These are phyloP conservation scores for Teunomyces barrocoloradensis DNA, from an alignment of 805 yeast genomes.

Conservation along the genomic window DNA sequence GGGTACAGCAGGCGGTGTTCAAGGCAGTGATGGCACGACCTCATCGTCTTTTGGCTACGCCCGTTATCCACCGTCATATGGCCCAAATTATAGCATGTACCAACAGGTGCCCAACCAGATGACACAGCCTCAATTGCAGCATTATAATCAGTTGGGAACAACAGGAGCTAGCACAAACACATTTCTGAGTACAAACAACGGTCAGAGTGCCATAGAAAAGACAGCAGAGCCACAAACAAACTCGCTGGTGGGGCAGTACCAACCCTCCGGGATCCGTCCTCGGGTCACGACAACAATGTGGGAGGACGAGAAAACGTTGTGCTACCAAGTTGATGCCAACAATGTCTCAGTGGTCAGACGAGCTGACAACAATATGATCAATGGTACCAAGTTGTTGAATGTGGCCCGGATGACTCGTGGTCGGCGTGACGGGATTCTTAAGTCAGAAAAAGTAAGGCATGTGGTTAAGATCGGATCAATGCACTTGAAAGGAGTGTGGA, in stretches of 20 bases:
- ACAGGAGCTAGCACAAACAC: slow-evolving; percentile 13
- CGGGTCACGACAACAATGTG: slow-evolving; percentile 83
- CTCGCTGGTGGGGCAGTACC: slow-evolving; percentile 43
- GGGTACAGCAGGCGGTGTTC: slow-evolving; percentile 5
- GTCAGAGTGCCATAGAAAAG: slow-evolving; percentile 15
- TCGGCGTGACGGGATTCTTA: slow-evolving; percentile 78
- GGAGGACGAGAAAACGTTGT: slow-evolving; percentile 84
- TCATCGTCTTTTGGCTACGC: slow-evolving; percentile 8
- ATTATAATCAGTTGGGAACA: slow-evolving; percentile 16
- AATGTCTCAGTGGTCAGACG: slow-evolving; percentile 79
- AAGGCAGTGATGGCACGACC: slow-evolving; percentile 11
- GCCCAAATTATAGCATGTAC: slow-evolving; percentile 19
- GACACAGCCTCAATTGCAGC: slow-evolving; percentile 26
- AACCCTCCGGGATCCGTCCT: slow-evolving; percentile 51
- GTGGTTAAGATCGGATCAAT: slow-evolving; percentile 84
- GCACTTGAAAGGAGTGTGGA: slow-evolving; percentile 90
- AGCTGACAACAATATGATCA: slow-evolving; percentile 82
- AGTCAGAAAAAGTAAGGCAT: slow-evolving; percentile 71
- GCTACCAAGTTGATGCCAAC: slow-evolving; percentile 83
- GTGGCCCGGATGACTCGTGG: slow-evolving; percentile 89
- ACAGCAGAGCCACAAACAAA: slow-evolving; percentile 16
- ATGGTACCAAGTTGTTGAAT: slow-evolving; percentile 78
- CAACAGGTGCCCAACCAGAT: slow-evolving; percentile 26
- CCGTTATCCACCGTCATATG: slow-evolving; percentile 32
- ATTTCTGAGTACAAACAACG: slow-evolving; percentile 6